Conservation (phyloP, 2,329 filamentous ascomycete genomes). For the Pestalotiopsis sp. region DNA sequence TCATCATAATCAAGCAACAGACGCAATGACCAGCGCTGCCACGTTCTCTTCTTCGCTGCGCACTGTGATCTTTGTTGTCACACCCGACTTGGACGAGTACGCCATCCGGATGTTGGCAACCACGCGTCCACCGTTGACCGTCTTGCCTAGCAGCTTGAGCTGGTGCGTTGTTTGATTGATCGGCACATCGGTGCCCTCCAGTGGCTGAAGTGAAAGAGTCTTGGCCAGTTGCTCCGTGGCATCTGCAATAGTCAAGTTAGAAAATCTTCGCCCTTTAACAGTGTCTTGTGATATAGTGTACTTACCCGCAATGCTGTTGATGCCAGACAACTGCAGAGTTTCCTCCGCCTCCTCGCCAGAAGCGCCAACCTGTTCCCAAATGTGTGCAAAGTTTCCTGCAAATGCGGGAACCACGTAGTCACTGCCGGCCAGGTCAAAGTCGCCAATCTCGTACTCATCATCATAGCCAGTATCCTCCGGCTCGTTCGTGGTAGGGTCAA, state of each 20-base stretch:
- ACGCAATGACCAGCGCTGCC: conserved; percentile 80
- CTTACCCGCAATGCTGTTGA: conserved; percentile 92
- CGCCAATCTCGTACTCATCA: conserved; percentile 95
- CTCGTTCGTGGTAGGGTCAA: conserved; percentile 91
- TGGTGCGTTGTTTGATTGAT: conserved; percentile 89
- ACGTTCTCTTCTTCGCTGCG: conserved; percentile 92
- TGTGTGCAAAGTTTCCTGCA: conserved; percentile 90
- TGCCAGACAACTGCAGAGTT: conserved; percentile 82
- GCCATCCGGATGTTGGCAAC: conserved; percentile 91
- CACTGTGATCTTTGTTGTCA: conserved; percentile 93
- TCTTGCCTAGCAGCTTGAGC: conserved; percentile 95
- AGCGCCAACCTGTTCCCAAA: conserved; percentile 94
- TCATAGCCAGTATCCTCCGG: conserved; percentile 93
- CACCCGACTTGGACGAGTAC: conserved; percentile 86
- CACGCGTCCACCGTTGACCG: conserved; percentile 85
- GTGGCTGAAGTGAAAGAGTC: conserved; percentile 84
- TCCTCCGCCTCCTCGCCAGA: conserved; percentile 88
- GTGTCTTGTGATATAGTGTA: conserved; percentile 21
- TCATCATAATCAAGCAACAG: conserved; percentile 67
- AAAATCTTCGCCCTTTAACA: neutral
- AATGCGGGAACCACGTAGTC: conserved; percentile 95
- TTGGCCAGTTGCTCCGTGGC: conserved; percentile 90
- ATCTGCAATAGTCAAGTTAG: conserved; percentile 54
- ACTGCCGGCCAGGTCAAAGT: conserved; percentile 86
- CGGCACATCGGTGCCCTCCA: conserved; percentile 92